Evolutionary conservation across 208 protist genomes (phyloP).

Genomic region (Trypanosoma vivax): DNA sequence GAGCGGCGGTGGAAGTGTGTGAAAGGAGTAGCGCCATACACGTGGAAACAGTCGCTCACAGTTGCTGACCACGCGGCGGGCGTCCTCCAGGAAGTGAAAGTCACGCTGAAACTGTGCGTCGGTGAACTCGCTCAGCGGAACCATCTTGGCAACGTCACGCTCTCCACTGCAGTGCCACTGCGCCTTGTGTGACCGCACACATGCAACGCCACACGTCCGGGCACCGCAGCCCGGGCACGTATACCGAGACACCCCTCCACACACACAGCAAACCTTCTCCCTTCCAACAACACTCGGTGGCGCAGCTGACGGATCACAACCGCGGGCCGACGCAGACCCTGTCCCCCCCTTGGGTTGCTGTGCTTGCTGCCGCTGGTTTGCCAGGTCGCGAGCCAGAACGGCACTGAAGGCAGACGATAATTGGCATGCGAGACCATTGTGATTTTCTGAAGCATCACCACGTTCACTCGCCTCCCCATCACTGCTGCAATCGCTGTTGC

Average conservation of each 20-base stretch:
- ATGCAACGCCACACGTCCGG: constrained; percentile 71
- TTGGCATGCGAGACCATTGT: neutral
- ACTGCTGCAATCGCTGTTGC: neutral
- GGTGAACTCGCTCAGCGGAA: constrained; percentile 63
- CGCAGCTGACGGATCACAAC: neutral
- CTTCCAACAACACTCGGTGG: neutral
- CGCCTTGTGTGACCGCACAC: constrained; percentile 69
- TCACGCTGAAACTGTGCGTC: constrained; percentile 71
- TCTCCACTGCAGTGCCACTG: constrained; percentile 56
- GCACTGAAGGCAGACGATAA: constrained; percentile 22
- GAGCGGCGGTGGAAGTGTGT: constrained; percentile 59
- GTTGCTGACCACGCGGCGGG: constrained; percentile 57
- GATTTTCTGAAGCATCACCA: neutral
- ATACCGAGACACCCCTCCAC: constrained; percentile 47
- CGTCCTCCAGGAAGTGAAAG: constrained; percentile 77
- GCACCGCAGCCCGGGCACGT: constrained; percentile 70
- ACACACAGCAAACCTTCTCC: constrained; percentile 56
- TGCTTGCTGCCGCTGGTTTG: neutral
- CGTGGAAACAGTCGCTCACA: constrained; percentile 54
- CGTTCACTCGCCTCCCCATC: neutral
- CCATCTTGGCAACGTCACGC: constrained; percentile 43
- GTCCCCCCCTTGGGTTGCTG: neutral
- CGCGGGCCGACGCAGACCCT: neutral
- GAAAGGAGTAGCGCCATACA: constrained; percentile 52
- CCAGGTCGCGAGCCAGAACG: constrained; percentile 29